phyloP scores from a whole-genome alignment of 2,329 filamentous ascomycete genomes.

The Penicillium frequentans region DNA sequence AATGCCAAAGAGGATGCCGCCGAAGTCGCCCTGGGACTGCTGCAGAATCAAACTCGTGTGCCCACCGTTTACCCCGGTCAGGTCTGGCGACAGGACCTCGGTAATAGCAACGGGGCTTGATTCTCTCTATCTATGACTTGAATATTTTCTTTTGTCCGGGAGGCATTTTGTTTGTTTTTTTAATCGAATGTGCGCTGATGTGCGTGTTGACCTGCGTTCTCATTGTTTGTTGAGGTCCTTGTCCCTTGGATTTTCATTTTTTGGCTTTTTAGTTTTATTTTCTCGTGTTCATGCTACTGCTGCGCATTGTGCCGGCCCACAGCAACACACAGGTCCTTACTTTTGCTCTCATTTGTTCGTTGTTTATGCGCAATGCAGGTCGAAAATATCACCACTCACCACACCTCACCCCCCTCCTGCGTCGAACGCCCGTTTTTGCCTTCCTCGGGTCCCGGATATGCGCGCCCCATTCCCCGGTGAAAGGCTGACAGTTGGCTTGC shows the following conservation, averaged over 20 bases:
- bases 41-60: constrained; percentile 30
- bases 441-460: constrained; percentile 5
- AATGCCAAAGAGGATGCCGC: constrained; percentile 92
- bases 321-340: constrained; percentile 19
- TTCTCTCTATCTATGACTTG: constrained; percentile 11
- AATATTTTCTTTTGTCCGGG: constrained; percentile 25
- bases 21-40: constrained; percentile 62
- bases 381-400: constrained; percentile 7
- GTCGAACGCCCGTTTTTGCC: constrained; percentile 1
- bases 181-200: constrained; percentile 7
- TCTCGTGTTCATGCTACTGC: constrained; percentile 9
- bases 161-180: constrained; percentile 22
- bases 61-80: constrained; percentile 27
- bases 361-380: constrained; percentile 9
- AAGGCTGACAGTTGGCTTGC: constrained; percentile 5
- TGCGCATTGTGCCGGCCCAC: constrained; percentile 22
- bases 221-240: constrained; percentile 3
- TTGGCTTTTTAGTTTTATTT: constrained; percentile 3
- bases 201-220: constrained; percentile 3
- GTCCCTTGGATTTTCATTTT: constrained; percentile 4
- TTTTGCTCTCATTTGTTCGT: constrained; percentile 12
- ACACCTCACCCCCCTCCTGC: constrained; percentile 2
- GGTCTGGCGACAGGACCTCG: constrained; percentile 22
- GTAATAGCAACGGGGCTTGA: constrained; percentile 30
- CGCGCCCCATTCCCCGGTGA: constrained; percentile 2